phyloP scores from a whole-genome alignment of 306 rosid genomes.

The Sesbania bispinosa region DNA sequence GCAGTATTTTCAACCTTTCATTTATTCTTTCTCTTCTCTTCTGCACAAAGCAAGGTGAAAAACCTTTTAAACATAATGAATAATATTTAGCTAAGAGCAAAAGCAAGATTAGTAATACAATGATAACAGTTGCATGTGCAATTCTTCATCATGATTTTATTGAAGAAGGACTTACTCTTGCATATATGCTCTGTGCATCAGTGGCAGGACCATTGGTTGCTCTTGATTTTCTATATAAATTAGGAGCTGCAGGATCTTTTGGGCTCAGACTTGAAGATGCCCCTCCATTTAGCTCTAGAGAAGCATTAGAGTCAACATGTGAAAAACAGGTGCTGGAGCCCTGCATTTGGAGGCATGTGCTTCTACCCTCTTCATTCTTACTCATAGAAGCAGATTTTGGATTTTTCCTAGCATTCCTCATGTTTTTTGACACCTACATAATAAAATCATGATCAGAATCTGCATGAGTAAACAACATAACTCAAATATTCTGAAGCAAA shows the following conservation, averaged over 20 bases:
- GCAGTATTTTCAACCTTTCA: constrained; percentile 74
- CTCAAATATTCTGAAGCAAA: not conserved
- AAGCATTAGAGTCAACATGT: constrained; percentile 46
- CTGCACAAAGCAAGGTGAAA: constrained; percentile 37
- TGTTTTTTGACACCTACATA: constrained; percentile 35
- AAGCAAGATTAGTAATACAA: not conserved
- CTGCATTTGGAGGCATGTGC: constrained; percentile 18
- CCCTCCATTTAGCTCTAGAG: constrained; percentile 41
- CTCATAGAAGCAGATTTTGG: constrained; percentile 22
- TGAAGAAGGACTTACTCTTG: constrained; percentile 54
- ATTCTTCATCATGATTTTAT: not conserved
- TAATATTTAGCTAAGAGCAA: not conserved
- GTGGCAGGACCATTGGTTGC: constrained; percentile 55
- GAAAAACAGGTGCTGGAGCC: constrained; percentile 52
- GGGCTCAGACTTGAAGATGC: constrained; percentile 30
- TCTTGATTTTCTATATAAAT: constrained; percentile 40
- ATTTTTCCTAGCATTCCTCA: constrained; percentile 41
- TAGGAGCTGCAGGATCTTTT: constrained; percentile 22
- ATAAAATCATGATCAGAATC: constrained; percentile 10
- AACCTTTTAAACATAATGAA: not conserved
- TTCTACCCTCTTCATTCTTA: constrained; percentile 38
- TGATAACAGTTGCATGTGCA: not conserved
- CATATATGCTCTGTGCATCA: constrained; percentile 82
- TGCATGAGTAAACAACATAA: not conserved
- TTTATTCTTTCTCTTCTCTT: constrained; percentile 89